Base-by-base conservation (phyloP, 2,329 filamentous ascomycete species). In the Diaporthe aspalathi region DNA sequence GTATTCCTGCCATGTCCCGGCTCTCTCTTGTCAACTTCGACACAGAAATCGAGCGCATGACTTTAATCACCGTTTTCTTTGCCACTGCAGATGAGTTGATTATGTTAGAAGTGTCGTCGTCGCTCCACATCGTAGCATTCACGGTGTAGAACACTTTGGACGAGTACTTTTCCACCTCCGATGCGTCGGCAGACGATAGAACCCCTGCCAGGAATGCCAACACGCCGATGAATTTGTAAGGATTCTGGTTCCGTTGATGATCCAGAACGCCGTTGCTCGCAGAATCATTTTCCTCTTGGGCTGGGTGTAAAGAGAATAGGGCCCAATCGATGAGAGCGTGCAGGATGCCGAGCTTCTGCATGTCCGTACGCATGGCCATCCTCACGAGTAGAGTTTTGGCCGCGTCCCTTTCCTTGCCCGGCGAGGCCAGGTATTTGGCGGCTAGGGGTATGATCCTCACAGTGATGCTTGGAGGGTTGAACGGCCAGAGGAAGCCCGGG, bases 321-420 rank as follows among this genome's bases (percentile, higher is more conserved):
- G 92, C 89, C 93, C 94, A 97, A 40, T 87, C 79, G 2, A 94
- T 87, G 12, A 97, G 84, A 2, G 87, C 85, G 56, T 89, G 82
- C 43, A 96, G 84, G 3, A 98, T 83, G 0, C 92, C 90, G 12
- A 95, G 82, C 65, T 88, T 84, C 80, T 95, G 93, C 94, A 98
- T 97, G 79, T 99, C 96, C 57, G 89, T 90, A 20, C 96, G 89
- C 79, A 95, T 90, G n/a, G 91, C 89, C 56, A 98, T 85, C 56
- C 94, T 89, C 22, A 97, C 93, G 9, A 99, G 85, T 29, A 98
- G 85, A 2, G 89, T 86, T 72, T 92, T 94, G n/a, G 96, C 95
- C 12, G 94, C 94, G 80, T 96, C 94, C 70, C 93, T 90, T 78
- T 98, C 95, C 76, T 97, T 98, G 0, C 95, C 94, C 0, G 95